A percentile compares a stretch with the other conserved stretches of the same genome.
These are phyloP conservation scores for Stevia rebaudiana DNA, from an alignment of 140 eudicot species.

Conservation along the genomic window DNA sequence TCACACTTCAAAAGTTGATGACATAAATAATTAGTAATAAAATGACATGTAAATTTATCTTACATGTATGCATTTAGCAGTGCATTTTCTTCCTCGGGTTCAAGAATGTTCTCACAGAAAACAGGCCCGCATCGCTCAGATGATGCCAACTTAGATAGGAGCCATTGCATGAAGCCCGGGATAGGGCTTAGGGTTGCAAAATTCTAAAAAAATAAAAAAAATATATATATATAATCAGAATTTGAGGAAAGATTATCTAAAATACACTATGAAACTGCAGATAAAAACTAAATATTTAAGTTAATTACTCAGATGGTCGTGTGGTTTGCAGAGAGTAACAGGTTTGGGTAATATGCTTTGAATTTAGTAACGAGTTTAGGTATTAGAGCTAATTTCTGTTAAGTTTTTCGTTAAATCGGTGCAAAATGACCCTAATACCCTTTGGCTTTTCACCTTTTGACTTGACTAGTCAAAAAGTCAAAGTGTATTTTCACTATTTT, in stretches of 20 bases:
- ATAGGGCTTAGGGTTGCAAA: constrained; percentile 97
- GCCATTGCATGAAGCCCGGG: constrained; percentile 95
- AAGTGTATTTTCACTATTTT: no score
- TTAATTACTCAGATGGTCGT: no score
- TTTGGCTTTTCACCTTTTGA: no score
- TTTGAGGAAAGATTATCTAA: not conserved
- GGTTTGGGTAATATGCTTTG: no score
- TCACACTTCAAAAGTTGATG: not conserved
- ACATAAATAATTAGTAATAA: not conserved
- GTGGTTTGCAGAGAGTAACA: no score
- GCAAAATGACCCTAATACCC: no score
- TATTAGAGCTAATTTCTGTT: no score
- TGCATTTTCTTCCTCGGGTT: constrained; percentile 63
- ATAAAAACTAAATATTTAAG: not conserved
- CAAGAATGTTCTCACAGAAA: constrained; percentile 63
- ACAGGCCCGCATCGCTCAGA: constrained; percentile 60
- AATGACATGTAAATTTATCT: constrained; percentile 21
- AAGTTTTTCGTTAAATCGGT: no score
- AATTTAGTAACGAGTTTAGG: no score
- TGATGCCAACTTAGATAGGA: constrained; percentile 78
- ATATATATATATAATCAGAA: constrained; percentile 5
- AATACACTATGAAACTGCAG: not conserved
- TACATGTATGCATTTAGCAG: constrained; percentile 51
- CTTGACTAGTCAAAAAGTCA: no score
- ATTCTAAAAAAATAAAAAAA: constrained; percentile 40